phyloP scores from a whole-genome alignment of 1,284 basidiomycete species.

The Tremellales sp. region DNA sequence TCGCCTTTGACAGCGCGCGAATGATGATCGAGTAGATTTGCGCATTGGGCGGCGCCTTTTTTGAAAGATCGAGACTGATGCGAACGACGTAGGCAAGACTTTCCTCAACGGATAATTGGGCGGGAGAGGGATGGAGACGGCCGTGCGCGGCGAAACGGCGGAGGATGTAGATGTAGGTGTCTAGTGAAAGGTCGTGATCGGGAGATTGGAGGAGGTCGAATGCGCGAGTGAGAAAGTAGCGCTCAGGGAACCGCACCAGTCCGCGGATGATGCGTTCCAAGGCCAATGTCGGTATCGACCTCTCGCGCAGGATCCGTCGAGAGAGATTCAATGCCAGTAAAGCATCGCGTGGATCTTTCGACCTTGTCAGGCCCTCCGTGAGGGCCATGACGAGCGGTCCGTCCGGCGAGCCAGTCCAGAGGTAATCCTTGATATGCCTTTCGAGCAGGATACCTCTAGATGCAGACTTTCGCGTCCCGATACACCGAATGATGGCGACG shows the following conservation, averaged over 20 bases:
- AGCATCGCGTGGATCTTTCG: slow-evolving; percentile 19
- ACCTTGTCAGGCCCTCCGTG: slow-evolving; percentile 22
- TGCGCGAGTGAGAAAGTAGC: slow-evolving; percentile 10
- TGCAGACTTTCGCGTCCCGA: slow-evolving; percentile 14
- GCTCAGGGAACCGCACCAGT: slow-evolving; percentile 17
- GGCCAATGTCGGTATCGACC: slow-evolving; percentile 5
- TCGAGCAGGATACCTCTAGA: slow-evolving; percentile 36
- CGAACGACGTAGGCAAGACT: slow-evolving; percentile 14
- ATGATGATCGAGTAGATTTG: slow-evolving; percentile 22
- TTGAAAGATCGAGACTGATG: too few species aligned
- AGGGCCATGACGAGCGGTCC: slow-evolving; percentile 23
- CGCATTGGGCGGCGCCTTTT: slow-evolving; percentile 11
- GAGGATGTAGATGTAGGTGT: slow-evolving; percentile 18
- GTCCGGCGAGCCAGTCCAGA: slow-evolving; percentile 17
- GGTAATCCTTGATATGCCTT: slow-evolving; percentile 38
- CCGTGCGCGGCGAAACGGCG: slow-evolving; percentile 12
- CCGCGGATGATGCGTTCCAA: slow-evolving; percentile 14
- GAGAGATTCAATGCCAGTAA: slow-evolving; percentile 26
- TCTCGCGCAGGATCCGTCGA: slow-evolving; percentile 14
- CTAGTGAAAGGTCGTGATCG: too few species aligned
- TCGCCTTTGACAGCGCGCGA: slow-evolving; percentile 20
- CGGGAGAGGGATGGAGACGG: neutral
- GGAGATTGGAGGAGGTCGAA: slow-evolving; percentile 8
- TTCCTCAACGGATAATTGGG: slow-evolving; percentile 6
- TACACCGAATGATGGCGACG: slow-evolving; percentile 26